Conservation (phyloP, 1,284 basidiomycete genomes). For the Agaricales sp. region DNA sequence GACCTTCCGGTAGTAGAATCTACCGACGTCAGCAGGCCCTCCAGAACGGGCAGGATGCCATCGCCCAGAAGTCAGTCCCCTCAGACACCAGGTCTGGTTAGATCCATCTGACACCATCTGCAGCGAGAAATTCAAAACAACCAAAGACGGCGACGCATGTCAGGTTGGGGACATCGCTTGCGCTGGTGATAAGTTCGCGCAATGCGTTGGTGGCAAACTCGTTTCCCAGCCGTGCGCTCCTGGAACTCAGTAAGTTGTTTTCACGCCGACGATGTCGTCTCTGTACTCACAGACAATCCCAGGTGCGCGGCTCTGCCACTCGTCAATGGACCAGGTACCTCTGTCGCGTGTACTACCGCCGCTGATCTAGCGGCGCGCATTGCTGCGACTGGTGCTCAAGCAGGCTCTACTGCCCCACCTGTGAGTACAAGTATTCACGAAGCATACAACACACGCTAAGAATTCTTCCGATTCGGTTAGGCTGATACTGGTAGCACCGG, state of each 20-base stretch:
- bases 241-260: slow-evolving; percentile 8
- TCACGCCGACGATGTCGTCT: background rate
- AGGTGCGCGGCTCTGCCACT: slow-evolving; percentile 1
- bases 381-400: background rate
- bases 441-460: no score
- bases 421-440: no score
- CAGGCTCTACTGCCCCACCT: background rate
- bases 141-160: slow-evolving; percentile 9
- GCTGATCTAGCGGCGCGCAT: background rate
- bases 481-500: slow-evolving; percentile 8
- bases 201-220: slow-evolving; percentile 16
- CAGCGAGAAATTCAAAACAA: background rate
- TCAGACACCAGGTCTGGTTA: no score
- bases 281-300: background rate
- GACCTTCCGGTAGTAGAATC: background rate
- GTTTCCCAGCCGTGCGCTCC: slow-evolving; percentile 10
- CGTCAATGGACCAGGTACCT: background rate
- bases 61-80: background rate
- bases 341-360: background rate
- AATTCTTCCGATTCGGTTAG: no score
- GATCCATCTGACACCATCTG: background rate
- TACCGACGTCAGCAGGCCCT: background rate
- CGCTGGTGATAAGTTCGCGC: slow-evolving; percentile 15
- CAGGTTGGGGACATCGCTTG: slow-evolving; percentile 20
- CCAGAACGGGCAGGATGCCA: background rate